Percentiles rank a stretch among this genome's conserved stretches.
Conservation (phyloP, 2,329 filamentous ascomycete species). For the Akanthomyces dipterigenus region DNA sequence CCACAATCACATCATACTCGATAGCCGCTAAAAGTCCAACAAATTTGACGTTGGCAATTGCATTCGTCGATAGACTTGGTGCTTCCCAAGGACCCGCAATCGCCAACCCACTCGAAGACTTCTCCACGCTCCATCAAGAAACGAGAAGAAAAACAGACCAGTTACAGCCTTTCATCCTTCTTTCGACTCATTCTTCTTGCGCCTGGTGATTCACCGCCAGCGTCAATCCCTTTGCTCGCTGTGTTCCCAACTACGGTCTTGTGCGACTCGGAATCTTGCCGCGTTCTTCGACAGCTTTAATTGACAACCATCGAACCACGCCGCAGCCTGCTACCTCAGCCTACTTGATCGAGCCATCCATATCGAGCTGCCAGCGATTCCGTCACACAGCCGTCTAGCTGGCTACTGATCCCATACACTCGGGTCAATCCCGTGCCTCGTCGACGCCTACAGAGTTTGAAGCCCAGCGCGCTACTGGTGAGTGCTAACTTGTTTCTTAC, state of each 20-base stretch:
- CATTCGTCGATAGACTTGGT: background rate
- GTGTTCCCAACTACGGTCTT: background rate
- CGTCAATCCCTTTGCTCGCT: background rate
- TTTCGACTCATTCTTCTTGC: background rate
- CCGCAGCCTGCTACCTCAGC: background rate
- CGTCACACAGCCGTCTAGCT: background rate
- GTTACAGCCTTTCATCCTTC: background rate
- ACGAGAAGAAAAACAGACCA: background rate
- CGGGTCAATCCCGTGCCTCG: background rate
- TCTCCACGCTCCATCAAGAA: background rate
- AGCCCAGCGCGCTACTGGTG: conserved; percentile 1
- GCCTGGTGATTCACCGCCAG: background rate
- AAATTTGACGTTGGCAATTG: background rate
- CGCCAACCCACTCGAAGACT: background rate
- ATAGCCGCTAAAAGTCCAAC: background rate
- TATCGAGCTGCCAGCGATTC: background rate
- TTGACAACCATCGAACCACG: background rate
- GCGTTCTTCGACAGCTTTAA: background rate
- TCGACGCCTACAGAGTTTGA: background rate
- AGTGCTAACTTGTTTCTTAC: conserved; percentile 12
- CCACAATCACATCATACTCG: background rate
- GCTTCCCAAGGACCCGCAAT: background rate
- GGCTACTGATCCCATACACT: background rate
- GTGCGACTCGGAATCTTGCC: background rate
- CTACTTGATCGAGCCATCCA: background rate